Percentiles rank a stretch among this genome's conserved stretches.
Evolutionary conservation across 176 grass and related monocot genomes (phyloP).

Genomic region (Pharus latifolius): DNA sequence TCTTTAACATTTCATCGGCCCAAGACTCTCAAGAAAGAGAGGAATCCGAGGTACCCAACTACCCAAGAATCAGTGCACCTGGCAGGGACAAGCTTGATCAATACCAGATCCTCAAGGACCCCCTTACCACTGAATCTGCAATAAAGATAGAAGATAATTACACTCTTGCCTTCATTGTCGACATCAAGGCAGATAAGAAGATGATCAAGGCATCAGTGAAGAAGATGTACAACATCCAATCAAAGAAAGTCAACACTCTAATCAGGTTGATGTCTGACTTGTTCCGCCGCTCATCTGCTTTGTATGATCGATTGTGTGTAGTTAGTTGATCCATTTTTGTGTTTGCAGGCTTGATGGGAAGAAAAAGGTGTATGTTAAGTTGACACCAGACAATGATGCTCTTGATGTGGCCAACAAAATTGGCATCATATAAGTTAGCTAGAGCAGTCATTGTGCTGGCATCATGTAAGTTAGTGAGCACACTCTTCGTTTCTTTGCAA

Average conservation of each 20-base stretch:
- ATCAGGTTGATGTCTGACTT: slow-evolving; percentile 32
- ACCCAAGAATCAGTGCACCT: slow-evolving; percentile 52
- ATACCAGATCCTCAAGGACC: slow-evolving; percentile 73
- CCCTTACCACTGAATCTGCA: slow-evolving; percentile 65
- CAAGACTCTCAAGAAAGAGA: slow-evolving; percentile 49
- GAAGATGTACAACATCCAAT: slow-evolving; percentile 78
- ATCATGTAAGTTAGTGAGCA: too few relatives aligned
- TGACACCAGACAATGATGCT: slow-evolving; percentile 65
- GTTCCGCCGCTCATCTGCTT: too few relatives aligned
- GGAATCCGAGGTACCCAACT: slow-evolving; percentile 56
- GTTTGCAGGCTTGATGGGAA: slow-evolving; percentile 60
- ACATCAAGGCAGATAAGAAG: slow-evolving; percentile 72
- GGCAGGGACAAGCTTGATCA: slow-evolving; percentile 77
- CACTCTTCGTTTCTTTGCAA: too few relatives aligned
- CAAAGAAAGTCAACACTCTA: slow-evolving; percentile 75
- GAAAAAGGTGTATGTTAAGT: slow-evolving; percentile 74
- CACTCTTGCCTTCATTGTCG: slow-evolving; percentile 66
- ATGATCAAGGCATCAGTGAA: slow-evolving; percentile 81
- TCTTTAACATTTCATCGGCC: slow-evolving; percentile 56
- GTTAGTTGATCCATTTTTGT: neutral
- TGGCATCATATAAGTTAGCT: slow-evolving; percentile 57
- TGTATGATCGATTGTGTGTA: too few relatives aligned
- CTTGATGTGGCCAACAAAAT: slow-evolving; percentile 80
- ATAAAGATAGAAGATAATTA: slow-evolving; percentile 86
- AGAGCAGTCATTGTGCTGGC: too few relatives aligned